These are phyloP conservation scores for Ophiorrhiza pumila DNA, from an alignment of 257 asterid genomes.

Conservation along the genomic window DNA sequence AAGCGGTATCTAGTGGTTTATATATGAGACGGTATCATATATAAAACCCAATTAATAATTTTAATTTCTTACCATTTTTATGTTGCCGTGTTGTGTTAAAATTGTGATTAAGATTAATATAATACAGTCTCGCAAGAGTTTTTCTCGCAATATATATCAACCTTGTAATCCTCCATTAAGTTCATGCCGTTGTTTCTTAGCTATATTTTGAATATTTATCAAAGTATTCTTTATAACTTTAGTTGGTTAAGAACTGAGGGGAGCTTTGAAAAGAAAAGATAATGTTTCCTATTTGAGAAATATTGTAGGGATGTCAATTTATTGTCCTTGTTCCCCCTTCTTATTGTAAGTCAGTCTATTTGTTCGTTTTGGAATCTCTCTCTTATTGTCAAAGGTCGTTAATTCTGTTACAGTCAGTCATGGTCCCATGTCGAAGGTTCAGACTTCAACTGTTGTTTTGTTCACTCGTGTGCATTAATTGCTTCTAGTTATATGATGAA, in stretches of 20 bases:
- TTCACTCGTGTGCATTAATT: not conserved
- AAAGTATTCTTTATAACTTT: not conserved
- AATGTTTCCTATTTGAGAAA: not conserved
- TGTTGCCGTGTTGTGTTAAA: no score
- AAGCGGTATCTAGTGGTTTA: no score
- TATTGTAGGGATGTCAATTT: not conserved
- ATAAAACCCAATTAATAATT: no score
- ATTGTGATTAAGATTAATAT: no score
- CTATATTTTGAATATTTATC: not conserved
- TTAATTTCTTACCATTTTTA: no score
- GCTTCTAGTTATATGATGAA: not conserved
- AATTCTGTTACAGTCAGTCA: conserved; percentile 26
- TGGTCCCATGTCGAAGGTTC: conserved; percentile 12
- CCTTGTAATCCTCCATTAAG: not conserved
- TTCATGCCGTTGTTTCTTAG: conserved; percentile 3
- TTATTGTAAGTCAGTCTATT: not conserved
- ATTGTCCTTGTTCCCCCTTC: not conserved
- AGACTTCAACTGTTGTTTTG: conserved; percentile 9
- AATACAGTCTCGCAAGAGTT: no score
- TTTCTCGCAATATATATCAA: no score
- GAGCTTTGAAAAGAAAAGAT: not conserved
- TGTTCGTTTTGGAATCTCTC: conserved; percentile 10
- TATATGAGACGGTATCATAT: no score
- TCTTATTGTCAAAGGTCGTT: conserved; percentile 21
- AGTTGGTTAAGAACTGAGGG: not conserved